Evolutionary conservation across 352 stramenopile species (phyloP).

Genomic region (Globisporangium paroecandrum): DNA sequence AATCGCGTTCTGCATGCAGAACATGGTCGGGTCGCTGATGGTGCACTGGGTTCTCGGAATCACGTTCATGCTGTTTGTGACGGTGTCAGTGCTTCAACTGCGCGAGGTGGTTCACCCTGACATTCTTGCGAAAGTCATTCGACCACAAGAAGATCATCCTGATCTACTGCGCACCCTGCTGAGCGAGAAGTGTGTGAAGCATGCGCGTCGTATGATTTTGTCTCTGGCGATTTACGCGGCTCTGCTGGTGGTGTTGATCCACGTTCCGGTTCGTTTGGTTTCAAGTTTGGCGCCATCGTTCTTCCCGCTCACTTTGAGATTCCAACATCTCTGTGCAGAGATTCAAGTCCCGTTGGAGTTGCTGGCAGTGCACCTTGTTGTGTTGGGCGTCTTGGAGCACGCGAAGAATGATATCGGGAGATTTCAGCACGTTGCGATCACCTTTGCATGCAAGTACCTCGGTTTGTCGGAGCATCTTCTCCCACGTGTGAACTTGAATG

Average conservation of each 20-base stretch:
- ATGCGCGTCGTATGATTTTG: slow-evolving; percentile 92
- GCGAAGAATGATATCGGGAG: slow-evolving; percentile 84
- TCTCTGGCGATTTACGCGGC: slow-evolving; percentile 90
- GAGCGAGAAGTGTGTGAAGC: slow-evolving; percentile 91
- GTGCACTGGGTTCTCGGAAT: slow-evolving; percentile 97
- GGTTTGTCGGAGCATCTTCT: slow-evolving; percentile 71
- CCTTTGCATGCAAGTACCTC: slow-evolving; percentile 53
- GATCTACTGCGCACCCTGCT: slow-evolving; percentile 95
- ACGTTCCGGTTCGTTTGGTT: slow-evolving; percentile 77
- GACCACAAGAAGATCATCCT: slow-evolving; percentile 95
- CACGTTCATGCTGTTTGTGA: slow-evolving; percentile 98
- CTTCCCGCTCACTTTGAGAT: slow-evolving; percentile 78
- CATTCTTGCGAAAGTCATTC: slow-evolving; percentile 83
- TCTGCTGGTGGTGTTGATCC: slow-evolving; percentile 85
- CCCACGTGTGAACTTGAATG: slow-evolving; percentile 39
- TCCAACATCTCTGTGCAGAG: slow-evolving; percentile 92
- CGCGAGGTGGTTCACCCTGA: slow-evolving; percentile 95
- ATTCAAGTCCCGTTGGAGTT: slow-evolving; percentile 96
- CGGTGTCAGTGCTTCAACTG: slow-evolving; percentile 93
- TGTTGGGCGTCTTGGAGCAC: slow-evolving; percentile 93
- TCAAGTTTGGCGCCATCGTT: slow-evolving; percentile 43
- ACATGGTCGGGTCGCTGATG: slow-evolving; percentile 91
- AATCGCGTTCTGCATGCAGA: slow-evolving; percentile 76
- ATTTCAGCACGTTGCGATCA: slow-evolving; percentile 64
- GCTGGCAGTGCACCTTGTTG: slow-evolving; percentile 93